These are phyloP conservation scores for Fagus crenata DNA, from an alignment of 306 rosid genomes.

Conservation along the genomic window DNA sequence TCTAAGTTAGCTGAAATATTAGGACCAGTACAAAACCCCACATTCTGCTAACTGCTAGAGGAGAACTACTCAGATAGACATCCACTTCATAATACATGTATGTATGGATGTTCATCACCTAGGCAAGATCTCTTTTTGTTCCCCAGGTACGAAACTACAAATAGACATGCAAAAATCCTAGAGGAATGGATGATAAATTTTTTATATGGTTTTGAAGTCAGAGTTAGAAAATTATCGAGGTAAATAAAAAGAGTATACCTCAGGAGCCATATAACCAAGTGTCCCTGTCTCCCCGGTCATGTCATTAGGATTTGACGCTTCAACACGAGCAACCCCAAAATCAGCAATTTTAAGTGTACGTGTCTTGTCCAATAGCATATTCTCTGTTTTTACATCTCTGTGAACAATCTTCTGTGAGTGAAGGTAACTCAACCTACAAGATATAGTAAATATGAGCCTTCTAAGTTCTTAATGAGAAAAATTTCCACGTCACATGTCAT, in stretches of 20 bases:
- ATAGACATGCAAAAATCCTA: background rate
- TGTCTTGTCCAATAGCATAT: conserved; percentile 88
- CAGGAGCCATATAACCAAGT: conserved; percentile 99
- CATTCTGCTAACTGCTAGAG: background rate
- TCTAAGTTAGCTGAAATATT: background rate
- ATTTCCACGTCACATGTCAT: background rate
- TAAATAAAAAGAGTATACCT: conserved; percentile 46
- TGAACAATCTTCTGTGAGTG: conserved; percentile 97
- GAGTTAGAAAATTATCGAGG: background rate
- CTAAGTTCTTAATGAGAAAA: conserved; percentile 22
- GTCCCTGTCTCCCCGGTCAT: conserved; percentile 99
- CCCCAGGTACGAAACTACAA: background rate
- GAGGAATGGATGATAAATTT: background rate
- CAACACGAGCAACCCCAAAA: conserved; percentile 98
- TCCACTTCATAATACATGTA: background rate
- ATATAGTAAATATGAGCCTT: conserved; percentile 21
- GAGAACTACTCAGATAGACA: background rate
- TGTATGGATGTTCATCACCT: background rate
- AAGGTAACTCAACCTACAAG: conserved; percentile 84
- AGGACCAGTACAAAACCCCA: background rate
- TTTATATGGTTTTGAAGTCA: background rate
- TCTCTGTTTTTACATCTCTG: conserved; percentile 97
- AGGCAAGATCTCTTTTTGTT: background rate
- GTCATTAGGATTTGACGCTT: conserved; percentile 98
- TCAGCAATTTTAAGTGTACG: conserved; percentile 91